Evolutionary conservation across 108 stramenopile species (phyloP), one percentile per base, ranked within the genome.

Genomic region (Epithemia pelagica): DNA sequence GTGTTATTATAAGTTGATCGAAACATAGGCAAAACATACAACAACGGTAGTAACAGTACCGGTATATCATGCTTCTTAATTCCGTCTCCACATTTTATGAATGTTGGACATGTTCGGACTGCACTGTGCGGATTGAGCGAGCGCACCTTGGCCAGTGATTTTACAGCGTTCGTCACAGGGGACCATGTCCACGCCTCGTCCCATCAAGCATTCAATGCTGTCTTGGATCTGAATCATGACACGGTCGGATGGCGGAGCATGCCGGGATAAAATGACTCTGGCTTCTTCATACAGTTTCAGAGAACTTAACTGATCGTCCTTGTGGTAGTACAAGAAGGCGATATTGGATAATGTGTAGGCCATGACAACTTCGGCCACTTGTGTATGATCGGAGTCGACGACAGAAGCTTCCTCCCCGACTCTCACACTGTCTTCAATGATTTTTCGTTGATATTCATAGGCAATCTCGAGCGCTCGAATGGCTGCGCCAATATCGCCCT

Each of bases 261-360:
- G 37, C 10, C 37, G 37, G 37, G 37, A 46, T 15, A 46, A 46
- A 46, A 46, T 46, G 5, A 5, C 37, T 15, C 37, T 46, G 37
- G 37, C 37, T 15, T 46, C 37, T 46, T 46, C 37, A 46, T 46
- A 46, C 10, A 46, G 37, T 46, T 15, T 5, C 5, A 46, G 37
- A 15, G 37, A 46, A 15, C 37, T 46, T 46, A 46, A 46, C 37
- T 46, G 37, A 46, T 46, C 37, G 37, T 46, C 37, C 37, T 46
- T 46, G 37, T 61, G 58, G 26, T 21, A 62, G 21, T 65, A n/a
- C 29, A 72, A 29, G 25, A 65, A 72, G 23, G 64, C 71, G 18
- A 72, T 30, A 58, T 72, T 72, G 25, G 32, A 54, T 54, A 72
- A 57, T 0, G 71, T 65, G 37, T 61, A 33, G 30, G 64, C 29